Evolutionary conservation across 108 stramenopile genomes (phyloP).

Genomic region (Chaetoceros muelleri): DNA sequence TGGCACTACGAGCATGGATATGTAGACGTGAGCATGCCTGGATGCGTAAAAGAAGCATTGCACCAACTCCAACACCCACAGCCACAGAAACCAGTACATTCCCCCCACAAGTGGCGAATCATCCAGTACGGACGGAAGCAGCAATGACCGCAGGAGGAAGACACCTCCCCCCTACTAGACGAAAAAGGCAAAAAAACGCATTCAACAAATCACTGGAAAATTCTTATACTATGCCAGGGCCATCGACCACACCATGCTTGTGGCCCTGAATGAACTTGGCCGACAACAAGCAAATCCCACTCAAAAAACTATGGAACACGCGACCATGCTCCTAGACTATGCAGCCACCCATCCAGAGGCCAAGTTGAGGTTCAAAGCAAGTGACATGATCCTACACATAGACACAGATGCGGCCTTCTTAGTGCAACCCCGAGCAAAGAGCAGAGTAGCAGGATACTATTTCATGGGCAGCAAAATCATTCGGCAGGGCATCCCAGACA

Average conservation of each 20-base stretch:
- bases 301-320: constrained; percentile 4
- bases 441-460: constrained; percentile 16
- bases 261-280: constrained; percentile 14
- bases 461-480: constrained; percentile 14
- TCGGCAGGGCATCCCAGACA: background rate
- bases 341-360: constrained; percentile 29
- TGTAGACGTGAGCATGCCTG: constrained; percentile 31
- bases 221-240: constrained; percentile 33
- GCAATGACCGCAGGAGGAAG: constrained; percentile 17
- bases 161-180: constrained; percentile 13
- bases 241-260: no score
- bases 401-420: constrained; percentile 27
- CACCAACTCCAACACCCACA: constrained; percentile 18
- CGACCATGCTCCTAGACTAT: constrained; percentile 30
- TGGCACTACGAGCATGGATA: constrained; percentile 29
- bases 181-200: constrained; percentile 7
- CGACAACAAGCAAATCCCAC: constrained; percentile 23
- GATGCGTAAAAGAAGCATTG: constrained; percentile 23
- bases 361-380: constrained; percentile 17
- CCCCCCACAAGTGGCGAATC: constrained; percentile 16
- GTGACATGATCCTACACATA: constrained; percentile 28
- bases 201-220: constrained; percentile 27
- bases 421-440: constrained; percentile 17
- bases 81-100: constrained; percentile 20
- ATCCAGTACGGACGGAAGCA: constrained; percentile 29